These are phyloP conservation scores for Tricholoma terreum DNA, from an alignment of 768 basidiomycete genomes.

Conservation along the genomic window DNA sequence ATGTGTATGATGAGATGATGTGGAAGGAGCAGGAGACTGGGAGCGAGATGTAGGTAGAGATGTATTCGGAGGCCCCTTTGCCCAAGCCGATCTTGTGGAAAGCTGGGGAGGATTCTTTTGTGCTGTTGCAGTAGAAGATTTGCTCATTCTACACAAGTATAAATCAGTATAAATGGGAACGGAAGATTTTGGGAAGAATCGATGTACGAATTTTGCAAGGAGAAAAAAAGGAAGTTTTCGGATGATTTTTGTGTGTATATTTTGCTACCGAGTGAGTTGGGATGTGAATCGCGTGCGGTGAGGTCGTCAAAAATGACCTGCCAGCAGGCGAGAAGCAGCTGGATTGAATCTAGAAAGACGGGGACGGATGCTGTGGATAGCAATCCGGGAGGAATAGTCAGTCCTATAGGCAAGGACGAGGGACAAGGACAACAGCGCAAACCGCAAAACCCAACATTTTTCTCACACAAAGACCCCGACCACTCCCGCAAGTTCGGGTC, in stretches of 20 bases:
- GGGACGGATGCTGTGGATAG: conserved; percentile 41
- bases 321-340: conserved; percentile 80
- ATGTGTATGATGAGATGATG: conserved; percentile 54
- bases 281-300: conserved; percentile 57
- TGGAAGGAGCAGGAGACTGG: conserved; percentile 69
- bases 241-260: conserved; percentile 2
- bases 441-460: conserved; percentile 10
- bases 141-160: conserved; percentile 77
- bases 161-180: conserved; percentile 12
- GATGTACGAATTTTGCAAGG: conserved; percentile 44
- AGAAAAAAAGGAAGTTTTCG: conserved; percentile 29
- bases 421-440: conserved; percentile 34
- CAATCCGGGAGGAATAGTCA: conserved; percentile 38
- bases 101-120: conserved; percentile 72
- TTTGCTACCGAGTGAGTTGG: conserved; percentile 47
- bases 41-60: conserved; percentile 65
- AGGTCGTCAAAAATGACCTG: conserved; percentile 87
- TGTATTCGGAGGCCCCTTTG: conserved; percentile 73
- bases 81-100: conserved; percentile 85
- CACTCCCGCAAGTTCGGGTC: conserved; percentile 6
- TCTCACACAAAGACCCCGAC: conserved; percentile 23
- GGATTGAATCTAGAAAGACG: conserved; percentile 44
- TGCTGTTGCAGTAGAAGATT: conserved; percentile 72
- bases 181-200: conserved; percentile 2
- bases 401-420: conserved; percentile 40